Evolutionary conservation across 23 red algal genomes (phyloP).

Genomic region (Gracilaria caudata): DNA sequence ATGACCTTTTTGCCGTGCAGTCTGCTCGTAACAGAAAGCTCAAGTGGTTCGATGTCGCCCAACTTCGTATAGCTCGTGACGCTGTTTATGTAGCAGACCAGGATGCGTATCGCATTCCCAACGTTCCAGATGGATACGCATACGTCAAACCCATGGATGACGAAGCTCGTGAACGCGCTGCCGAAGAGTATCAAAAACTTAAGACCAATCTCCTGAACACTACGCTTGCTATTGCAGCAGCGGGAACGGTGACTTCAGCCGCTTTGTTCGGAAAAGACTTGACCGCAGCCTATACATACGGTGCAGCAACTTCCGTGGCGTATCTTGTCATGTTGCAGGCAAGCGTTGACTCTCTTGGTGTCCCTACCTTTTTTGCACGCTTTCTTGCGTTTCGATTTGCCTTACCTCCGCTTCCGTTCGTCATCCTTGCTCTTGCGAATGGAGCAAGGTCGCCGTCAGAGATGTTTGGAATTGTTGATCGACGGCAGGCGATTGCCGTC

Average conservation of each 20-base stretch:
- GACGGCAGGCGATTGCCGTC: slow-evolving; percentile 51
- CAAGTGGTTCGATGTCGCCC: slow-evolving; percentile 68
- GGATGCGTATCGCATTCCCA: slow-evolving; percentile 70
- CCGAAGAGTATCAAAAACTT: slow-evolving; percentile 16
- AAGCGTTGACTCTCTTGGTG: slow-evolving; percentile 62
- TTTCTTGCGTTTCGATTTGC: slow-evolving; percentile 54
- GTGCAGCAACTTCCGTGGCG: slow-evolving; percentile 52
- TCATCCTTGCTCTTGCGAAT: slow-evolving; percentile 15
- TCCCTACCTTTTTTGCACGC: slow-evolving; percentile 17
- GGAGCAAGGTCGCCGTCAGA: slow-evolving; percentile 22
- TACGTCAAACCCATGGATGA: slow-evolving; percentile 35
- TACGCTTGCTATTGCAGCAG: slow-evolving; percentile 41
- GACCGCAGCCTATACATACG: slow-evolving; percentile 51
- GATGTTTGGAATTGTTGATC: slow-evolving; percentile 37
- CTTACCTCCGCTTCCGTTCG: slow-evolving; percentile 68
- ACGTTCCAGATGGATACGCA: slow-evolving; percentile 53
- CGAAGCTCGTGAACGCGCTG: slow-evolving; percentile 31
- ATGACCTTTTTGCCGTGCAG: slow-evolving; percentile 63
- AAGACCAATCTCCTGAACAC: slow-evolving; percentile 32
- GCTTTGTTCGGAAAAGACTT: slow-evolving; percentile 30
- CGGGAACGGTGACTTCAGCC: slow-evolving; percentile 25
- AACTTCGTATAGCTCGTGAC: slow-evolving; percentile 52
- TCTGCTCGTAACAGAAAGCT: slow-evolving; percentile 25
- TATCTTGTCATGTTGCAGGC: slow-evolving; percentile 76
- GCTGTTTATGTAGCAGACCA: slow-evolving; percentile 63